phyloP scores from a whole-genome alignment of 2,329 filamentous ascomycete species.

The Colletotrichum eleusines region DNA sequence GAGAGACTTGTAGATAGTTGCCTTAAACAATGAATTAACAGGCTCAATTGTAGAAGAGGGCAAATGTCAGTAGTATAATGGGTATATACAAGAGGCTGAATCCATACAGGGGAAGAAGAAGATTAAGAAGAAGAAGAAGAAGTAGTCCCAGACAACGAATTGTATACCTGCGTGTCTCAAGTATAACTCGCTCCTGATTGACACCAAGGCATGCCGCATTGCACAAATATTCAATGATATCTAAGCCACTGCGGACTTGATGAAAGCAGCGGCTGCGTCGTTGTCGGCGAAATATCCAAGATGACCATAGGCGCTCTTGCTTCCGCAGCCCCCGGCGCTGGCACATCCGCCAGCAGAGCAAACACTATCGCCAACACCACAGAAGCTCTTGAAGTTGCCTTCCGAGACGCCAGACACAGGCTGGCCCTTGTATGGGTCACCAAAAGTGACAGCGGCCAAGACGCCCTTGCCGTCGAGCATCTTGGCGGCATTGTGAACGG shows the following conservation, averaged over 20 bases:
- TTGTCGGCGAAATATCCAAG: conserved; percentile 31
- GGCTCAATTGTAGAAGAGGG: not conserved
- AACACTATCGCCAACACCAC: conserved; percentile 17
- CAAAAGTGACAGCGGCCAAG: conserved; percentile 38
- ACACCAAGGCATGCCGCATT: not conserved
- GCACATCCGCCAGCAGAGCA: conserved; percentile 34
- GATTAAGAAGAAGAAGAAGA: conserved; percentile 2
- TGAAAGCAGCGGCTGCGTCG: conserved; percentile 22
- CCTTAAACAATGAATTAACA: not conserved
- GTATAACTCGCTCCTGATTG: too few relatives aligned
- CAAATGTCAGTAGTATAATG: not conserved
- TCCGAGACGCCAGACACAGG: conserved; percentile 8
- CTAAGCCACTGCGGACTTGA: conserved; percentile 32
- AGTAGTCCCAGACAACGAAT: conserved; percentile 20
- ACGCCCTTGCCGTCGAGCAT: conserved; percentile 43
- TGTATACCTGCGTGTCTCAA: too few relatives aligned
- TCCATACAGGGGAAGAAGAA: too few relatives aligned
- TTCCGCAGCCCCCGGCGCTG: conserved; percentile 27
- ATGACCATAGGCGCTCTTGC: conserved; percentile 23
- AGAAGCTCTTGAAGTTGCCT: conserved; percentile 37
- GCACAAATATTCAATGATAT: too few relatives aligned
- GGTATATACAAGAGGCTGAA: not conserved
- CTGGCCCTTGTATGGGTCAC: conserved; percentile 38
- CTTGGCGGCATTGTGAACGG: conserved; percentile 59
- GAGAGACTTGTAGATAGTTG: not conserved